phyloP scores from a whole-genome alignment of 371 early-diverging fungal genomes.

The Capillidium rhysosporum region DNA sequence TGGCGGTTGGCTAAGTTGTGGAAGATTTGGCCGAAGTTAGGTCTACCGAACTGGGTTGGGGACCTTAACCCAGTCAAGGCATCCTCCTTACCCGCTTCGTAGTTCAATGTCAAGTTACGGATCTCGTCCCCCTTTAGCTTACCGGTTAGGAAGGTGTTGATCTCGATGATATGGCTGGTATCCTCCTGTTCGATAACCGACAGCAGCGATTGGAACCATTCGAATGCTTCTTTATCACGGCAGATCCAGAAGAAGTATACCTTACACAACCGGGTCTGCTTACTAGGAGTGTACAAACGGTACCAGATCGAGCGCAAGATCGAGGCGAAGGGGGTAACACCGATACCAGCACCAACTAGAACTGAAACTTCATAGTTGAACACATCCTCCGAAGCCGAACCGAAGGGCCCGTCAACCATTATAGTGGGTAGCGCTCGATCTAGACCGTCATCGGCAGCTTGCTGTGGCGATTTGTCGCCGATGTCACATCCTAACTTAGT shows the following conservation, averaged over 20 bases:
- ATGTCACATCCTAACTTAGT: slow-evolving; percentile 21
- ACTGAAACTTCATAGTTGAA: slow-evolving; percentile 56
- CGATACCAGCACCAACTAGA: slow-evolving; percentile 62
- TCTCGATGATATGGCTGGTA: slow-evolving; percentile 25
- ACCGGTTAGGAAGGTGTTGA: slow-evolving; percentile 42
- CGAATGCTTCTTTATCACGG: slow-evolving; percentile 34
- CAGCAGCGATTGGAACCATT: slow-evolving; percentile 49
- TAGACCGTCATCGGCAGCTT: background rate
- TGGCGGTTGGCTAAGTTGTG: slow-evolving; percentile 17
- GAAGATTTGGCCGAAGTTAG: slow-evolving; percentile 26
- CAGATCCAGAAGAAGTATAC: slow-evolving; percentile 49
- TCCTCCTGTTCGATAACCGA: slow-evolving; percentile 28
- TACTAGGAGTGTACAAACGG: slow-evolving; percentile 12
- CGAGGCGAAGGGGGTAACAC: slow-evolving; percentile 50
- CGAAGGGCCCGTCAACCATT: slow-evolving; percentile 68
- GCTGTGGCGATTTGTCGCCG: slow-evolving; percentile 8
- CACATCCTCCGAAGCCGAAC: slow-evolving; percentile 64
- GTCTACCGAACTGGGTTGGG: slow-evolving; percentile 31
- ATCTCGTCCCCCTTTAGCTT: slow-evolving; percentile 21
- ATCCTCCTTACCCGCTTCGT: slow-evolving; percentile 22
- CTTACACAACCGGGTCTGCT: slow-evolving; percentile 18
- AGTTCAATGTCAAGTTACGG: slow-evolving; percentile 22
- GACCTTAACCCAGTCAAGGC: slow-evolving; percentile 27
- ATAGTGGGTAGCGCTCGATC: slow-evolving; percentile 23
- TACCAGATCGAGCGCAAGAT: slow-evolving; percentile 45